Evolutionary conservation across 108 stramenopile species (phyloP), one percentile per base, ranked within the genome.

Genomic region (Stephanodiscus triporus): DNA sequence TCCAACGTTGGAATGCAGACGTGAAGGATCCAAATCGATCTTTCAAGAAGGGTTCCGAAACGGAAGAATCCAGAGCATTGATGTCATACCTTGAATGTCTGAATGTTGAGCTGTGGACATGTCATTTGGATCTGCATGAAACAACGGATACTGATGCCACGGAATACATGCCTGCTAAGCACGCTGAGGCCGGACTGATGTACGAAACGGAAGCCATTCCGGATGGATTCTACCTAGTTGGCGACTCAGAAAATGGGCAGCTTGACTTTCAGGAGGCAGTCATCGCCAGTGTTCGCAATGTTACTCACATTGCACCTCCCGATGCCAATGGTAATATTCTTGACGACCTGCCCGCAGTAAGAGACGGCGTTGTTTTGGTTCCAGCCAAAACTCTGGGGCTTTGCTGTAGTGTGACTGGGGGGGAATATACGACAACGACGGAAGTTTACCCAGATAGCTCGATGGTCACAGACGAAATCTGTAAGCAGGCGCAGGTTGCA

Each of bases 221-320:
- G 16, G 89, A 90, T 85, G 89, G 89, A 43, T 90, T 90, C 59
- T 90, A 90, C 71, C 30, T 88, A 10, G 87, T 86, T 10, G 56
- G 58, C 2, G 83, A 88, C 51, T 68, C 60, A 11, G 53, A 66
- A 9, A 74, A 75, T 29, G 66, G 69, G 7, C 67, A 76, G 37
- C 23, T 62, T 6, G 78, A 76, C 0, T 90, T 75, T 57, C 68
- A 73, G 9, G 37, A 67, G 6, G 86, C 86, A 29, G 76, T 90
- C 24, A 86, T 86, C 20, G 63, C 68, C 13, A 40, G 29, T 11
- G 89, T 90, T 10, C 43, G 58, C 5, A 73, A 82, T 16, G 87
- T 90, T 11, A 90, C 89, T 11, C 89, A 90, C 60, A 87, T 90
- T 75, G 87, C 85, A 10, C 85, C 85, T 2, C 38, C 86, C 0